Conservation (phyloP, 2,329 filamentous ascomycete species). For the Diaporthe amygdali region DNA sequence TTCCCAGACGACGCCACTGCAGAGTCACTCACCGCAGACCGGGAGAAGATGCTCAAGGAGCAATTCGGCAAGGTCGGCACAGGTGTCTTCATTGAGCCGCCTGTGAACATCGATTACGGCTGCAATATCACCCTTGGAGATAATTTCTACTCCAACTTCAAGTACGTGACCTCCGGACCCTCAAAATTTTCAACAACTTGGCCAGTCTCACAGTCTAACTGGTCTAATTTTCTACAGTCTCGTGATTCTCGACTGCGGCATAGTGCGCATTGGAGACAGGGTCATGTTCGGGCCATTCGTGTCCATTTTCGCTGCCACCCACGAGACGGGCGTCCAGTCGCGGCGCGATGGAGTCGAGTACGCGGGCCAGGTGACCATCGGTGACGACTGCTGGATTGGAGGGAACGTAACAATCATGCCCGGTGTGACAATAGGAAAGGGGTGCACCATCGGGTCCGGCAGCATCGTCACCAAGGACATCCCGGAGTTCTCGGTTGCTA, state of each 20-base stretch:
- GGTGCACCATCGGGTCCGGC: constrained; percentile 55
- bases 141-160: constrained; percentile 69
- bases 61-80: constrained; percentile 56
- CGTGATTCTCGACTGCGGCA: constrained; percentile 75
- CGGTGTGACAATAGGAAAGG: constrained; percentile 57
- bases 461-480: constrained; percentile 56
- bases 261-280: constrained; percentile 71
- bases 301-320: constrained; percentile 71
- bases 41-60: constrained; percentile 52
- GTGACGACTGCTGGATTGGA: constrained; percentile 62
- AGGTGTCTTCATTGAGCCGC: constrained; percentile 64
- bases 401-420: constrained; percentile 55
- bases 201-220: constrained; percentile 43
- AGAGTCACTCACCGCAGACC: constrained; percentile 42
- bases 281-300: constrained; percentile 77
- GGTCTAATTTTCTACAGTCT: constrained; percentile 36
- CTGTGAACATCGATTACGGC: constrained; percentile 68
- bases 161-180: constrained; percentile 35
- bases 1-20: constrained; percentile 54
- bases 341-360: constrained; percentile 54
- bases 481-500: constrained; percentile 52
- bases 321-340: constrained; percentile 67
- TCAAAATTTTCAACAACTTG: not conserved
- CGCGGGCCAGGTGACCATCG: constrained; percentile 51
- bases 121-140: constrained; percentile 67